Conservation (phyloP, 2,329 filamentous ascomycete genomes). For the Conoideocrella luteorostrata region DNA sequence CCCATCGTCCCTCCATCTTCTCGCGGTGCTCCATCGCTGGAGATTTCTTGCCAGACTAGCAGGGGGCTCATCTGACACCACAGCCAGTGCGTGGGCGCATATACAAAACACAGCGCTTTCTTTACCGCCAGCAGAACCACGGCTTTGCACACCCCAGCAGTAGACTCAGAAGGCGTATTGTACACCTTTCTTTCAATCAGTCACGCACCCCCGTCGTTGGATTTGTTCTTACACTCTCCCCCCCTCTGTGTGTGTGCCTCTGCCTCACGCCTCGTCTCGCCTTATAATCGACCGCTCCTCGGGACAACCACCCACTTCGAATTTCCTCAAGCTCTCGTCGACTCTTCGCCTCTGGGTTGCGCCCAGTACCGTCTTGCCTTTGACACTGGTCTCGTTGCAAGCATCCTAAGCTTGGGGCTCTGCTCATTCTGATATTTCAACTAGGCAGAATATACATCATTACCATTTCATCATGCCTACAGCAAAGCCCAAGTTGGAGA, state of each 20-base stretch:
- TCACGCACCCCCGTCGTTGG: conserved; percentile 6
- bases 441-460: background rate
- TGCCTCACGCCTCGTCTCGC: conserved; percentile 9
- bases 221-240: background rate
- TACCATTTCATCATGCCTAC: conserved; percentile 38
- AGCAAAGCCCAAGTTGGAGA: conserved; percentile 53
- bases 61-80: conserved; percentile 12
- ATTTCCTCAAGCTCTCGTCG: background rate
- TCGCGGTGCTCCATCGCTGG: background rate
- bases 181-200: conserved; percentile 4
- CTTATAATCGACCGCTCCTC: conserved; percentile 11
- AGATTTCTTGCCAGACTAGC: background rate
- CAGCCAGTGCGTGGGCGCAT: conserved; percentile 18
- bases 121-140: conserved; percentile 15
- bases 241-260: conserved; percentile 5
- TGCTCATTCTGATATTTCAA: background rate
- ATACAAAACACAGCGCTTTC: conserved; percentile 14
- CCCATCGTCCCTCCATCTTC: background rate
- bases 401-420: background rate
- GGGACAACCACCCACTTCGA: conserved; percentile 4
- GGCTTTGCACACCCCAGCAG: conserved; percentile 5
- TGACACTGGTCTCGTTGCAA: background rate
- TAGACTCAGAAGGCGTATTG: conserved; percentile 10
- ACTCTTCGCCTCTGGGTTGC: conserved; percentile 2
- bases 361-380: background rate